phyloP scores from a whole-genome alignment of 768 basidiomycete genomes.

The Lactarius quietus region DNA sequence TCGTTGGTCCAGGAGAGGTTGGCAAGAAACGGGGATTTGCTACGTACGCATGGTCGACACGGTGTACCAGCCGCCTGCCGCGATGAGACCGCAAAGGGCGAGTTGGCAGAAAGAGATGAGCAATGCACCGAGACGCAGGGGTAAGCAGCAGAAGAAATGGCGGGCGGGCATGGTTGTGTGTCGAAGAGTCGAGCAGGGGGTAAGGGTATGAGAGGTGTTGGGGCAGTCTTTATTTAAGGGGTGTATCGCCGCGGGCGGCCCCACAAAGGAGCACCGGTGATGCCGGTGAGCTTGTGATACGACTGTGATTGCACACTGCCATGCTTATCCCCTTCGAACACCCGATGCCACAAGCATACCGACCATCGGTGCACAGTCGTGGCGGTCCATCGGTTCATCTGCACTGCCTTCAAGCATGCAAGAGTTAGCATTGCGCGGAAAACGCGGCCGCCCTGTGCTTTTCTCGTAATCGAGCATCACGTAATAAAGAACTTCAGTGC shows the following conservation, averaged over 20 bases:
- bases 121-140: constrained; percentile 24
- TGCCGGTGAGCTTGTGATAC: neutral
- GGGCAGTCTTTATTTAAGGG: neutral
- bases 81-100: constrained; percentile 8
- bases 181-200: neutral
- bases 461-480: neutral
- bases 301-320: neutral
- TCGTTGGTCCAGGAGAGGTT: neutral
- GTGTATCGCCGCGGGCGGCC: no score
- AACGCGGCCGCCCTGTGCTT: no score
- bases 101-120: constrained; percentile 22
- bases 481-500: no score
- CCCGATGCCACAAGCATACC: neutral
- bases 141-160: constrained; percentile 24
- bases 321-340: neutral
- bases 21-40: neutral
- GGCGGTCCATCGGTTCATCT: neutral
- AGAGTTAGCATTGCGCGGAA: no score
- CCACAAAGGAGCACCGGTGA: neutral
- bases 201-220: neutral
- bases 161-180: constrained; percentile 14
- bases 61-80: constrained; percentile 11
- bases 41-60: constrained; percentile 18
- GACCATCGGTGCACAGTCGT: neutral
- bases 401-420: neutral